Evolutionary conservation across 192 early-diverging fungal species (phyloP).

Genomic region (Gamsiella multidivaricata): DNA sequence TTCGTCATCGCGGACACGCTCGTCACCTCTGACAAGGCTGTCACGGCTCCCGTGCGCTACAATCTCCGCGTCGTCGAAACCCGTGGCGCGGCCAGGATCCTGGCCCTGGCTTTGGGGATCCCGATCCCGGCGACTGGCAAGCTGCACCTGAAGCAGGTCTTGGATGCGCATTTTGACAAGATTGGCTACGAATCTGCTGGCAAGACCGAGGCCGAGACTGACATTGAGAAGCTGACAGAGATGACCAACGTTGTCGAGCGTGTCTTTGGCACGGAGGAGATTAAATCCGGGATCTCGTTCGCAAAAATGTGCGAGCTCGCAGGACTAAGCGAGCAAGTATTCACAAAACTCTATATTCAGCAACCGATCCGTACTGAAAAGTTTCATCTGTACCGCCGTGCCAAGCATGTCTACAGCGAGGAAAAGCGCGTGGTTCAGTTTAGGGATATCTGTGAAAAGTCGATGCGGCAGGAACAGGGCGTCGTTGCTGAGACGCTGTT

Average conservation of each 20-base stretch:
- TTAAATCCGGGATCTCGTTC: slow-evolving; percentile 26
- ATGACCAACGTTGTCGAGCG: slow-evolving; percentile 54
- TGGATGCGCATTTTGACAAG: slow-evolving; percentile 58
- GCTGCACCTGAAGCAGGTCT: slow-evolving; percentile 55
- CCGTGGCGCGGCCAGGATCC: slow-evolving; percentile 76
- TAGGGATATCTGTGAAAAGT: slow-evolving; percentile 64
- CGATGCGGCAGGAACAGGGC: slow-evolving; percentile 21
- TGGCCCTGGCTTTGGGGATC: slow-evolving; percentile 64
- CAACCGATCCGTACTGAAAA: slow-evolving; percentile 69
- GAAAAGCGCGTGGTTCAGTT: slow-evolving; percentile 83
- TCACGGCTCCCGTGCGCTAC: slow-evolving; percentile 89
- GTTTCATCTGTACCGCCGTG: slow-evolving; percentile 82
- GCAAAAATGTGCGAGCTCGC: slow-evolving; percentile 54
- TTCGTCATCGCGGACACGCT: slow-evolving; percentile 94
- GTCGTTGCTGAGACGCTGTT: slow-evolving; percentile 43
- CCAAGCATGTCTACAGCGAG: slow-evolving; percentile 87
- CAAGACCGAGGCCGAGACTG: slow-evolving; percentile 55
- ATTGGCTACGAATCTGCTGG: slow-evolving; percentile 26
- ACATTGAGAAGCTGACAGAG: slow-evolving; percentile 54
- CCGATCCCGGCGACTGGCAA: slow-evolving; percentile 37
- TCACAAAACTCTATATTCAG: slow-evolving; percentile 59
- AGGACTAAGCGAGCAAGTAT: slow-evolving; percentile 45
- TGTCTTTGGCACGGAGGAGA: slow-evolving; percentile 43
- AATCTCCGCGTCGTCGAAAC: slow-evolving; percentile 95
- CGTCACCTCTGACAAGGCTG: slow-evolving; percentile 86